Base-by-base conservation (phyloP, 2,329 filamentous ascomycete genomes). In the Tolypocladium tundrense region DNA sequence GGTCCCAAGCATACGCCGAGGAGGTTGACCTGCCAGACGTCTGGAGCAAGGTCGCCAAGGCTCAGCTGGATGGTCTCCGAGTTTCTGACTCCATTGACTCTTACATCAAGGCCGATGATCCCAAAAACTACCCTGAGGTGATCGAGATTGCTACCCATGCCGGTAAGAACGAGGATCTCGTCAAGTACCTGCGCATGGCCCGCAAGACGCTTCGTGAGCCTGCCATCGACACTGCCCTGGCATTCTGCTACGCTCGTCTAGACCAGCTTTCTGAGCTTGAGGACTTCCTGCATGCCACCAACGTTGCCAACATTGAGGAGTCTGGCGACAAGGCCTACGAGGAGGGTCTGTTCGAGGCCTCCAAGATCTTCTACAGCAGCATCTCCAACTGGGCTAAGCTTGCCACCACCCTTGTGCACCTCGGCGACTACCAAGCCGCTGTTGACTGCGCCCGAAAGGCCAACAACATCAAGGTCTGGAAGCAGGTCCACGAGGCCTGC, bases 361-460 rank as follows among this genome's bases (percentile, higher is more conserved):
- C 94, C 63, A 99, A 99, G 84, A 97, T 99, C 69, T 99, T 97
- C 83, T 99, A 87, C 79, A 91, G 86, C 58, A 97, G 90, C 77
- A 96, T 99, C 71, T 99, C 94, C 57, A 99, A 99, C 83, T 99
- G 94, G 94, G 93, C 93, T 58, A 99, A 99, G 80, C 86, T 99
- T 67, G 92, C 94, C 16, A 97, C 94, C 13, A 99, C 94, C 13
- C 84, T 97, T 60, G 94, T 99, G n/a, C 91, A 97, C 73, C 85
- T 99, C 8, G 88, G 87, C 63, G 94, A 99, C 66, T 97, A 99
- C 78, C 95, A 99, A 75, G 91, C 91, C 66, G 94, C 94, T 52
- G 94, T 99, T 48, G 94, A 99, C 73, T 97, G 91, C 69, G 94
- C 95, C 33, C 90, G 94, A 72, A 97, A 99, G 78, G 94, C 94